A percentile compares a stretch with the other conserved stretches of the same genome.
These are phyloP conservation scores for Colletotrichum gloeosporioides DNA, from an alignment of 2,329 filamentous ascomycete species.

Conservation along the genomic window DNA sequence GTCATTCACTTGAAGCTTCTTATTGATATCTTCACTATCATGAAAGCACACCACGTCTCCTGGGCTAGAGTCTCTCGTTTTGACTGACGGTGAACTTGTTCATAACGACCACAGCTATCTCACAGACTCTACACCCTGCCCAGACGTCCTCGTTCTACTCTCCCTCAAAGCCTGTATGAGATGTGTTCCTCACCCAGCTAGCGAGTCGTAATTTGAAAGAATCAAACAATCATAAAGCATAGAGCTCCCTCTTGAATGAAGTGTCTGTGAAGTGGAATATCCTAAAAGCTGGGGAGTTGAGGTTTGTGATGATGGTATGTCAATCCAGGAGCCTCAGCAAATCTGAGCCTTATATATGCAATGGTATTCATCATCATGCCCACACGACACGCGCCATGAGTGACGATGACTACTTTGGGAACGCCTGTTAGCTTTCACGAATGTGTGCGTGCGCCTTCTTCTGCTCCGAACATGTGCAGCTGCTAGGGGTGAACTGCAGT, in stretches of 20 bases:
- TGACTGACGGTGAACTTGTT: neutral
- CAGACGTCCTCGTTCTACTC: neutral
- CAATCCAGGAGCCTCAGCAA: fast-evolving
- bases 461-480: neutral
- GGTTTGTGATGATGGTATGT: neutral
- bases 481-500: neutral
- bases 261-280: neutral
- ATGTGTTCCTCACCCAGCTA: neutral
- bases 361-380: fast-evolving
- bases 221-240: neutral
- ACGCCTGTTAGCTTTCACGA: fast-evolving
- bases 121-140: neutral
- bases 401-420: fast-evolving
- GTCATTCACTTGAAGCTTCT: neutral
- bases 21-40: neutral
- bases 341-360: fast-evolving
- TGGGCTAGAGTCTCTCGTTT: neutral
- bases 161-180: neutral
- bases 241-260: fast-evolving
- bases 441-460: fast-evolving
- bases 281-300: fast-evolving
- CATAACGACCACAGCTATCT: neutral
- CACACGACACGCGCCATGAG: fast-evolving
- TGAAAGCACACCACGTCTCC: neutral
- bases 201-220: neutral